A percentile compares a stretch with the other conserved stretches of the same genome.
Evolutionary conservation across 208 protist species (phyloP).

Genomic region (Wallacemonas sp.): DNA sequence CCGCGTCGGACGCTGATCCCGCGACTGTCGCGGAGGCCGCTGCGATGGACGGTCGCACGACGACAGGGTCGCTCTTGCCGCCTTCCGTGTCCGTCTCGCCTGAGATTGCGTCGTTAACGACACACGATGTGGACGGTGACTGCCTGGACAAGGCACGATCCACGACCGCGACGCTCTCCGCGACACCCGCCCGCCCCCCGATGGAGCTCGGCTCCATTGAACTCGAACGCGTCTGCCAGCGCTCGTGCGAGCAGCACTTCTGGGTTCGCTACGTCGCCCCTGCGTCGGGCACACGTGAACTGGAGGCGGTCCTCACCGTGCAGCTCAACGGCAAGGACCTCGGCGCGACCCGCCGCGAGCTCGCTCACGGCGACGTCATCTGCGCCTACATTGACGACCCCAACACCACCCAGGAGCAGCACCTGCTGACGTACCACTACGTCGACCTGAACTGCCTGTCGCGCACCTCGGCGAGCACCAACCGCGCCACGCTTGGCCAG

Average conservation of each 20-base stretch:
- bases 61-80: neutral
- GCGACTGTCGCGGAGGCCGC: neutral
- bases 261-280: conserved; percentile 55
- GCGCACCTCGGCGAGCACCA: conserved; percentile 19
- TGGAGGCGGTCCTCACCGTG: conserved; percentile 16
- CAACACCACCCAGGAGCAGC: conserved; percentile 27
- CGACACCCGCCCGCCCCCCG: neutral
- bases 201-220: conserved; percentile 40
- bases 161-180: neutral
- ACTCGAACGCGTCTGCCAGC: conserved; percentile 58
- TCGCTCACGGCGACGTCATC: conserved; percentile 72
- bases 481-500: conserved; percentile 43
- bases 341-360: conserved; percentile 34
- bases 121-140: neutral
- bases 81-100: conserved; percentile 13
- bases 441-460: conserved; percentile 70
- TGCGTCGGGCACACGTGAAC: conserved; percentile 29
- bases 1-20: neutral
- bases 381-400: conserved; percentile 53
- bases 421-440: conserved; percentile 65
- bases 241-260: conserved; percentile 55
- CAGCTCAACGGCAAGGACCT: conserved; percentile 66
- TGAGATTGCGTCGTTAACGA: neutral
- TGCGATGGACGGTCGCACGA: neutral
- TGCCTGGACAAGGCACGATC: no score